These are phyloP conservation scores for Clonostachys rhizophaga DNA, from an alignment of 2,329 filamentous ascomycete species.

Conservation along the genomic window DNA sequence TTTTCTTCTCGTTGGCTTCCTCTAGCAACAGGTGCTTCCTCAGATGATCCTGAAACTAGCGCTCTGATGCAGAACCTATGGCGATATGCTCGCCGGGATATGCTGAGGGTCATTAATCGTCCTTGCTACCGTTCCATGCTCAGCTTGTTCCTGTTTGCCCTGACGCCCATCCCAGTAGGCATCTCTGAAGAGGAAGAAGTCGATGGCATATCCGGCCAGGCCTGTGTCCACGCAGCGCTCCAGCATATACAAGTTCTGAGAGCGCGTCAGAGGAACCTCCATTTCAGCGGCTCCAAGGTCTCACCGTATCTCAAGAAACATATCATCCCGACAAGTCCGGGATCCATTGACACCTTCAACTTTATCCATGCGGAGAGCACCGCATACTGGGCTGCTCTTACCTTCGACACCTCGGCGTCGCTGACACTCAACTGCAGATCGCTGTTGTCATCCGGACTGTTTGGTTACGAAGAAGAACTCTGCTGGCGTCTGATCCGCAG, in stretches of 20 bases:
- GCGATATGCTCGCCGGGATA: conserved; percentile 26
- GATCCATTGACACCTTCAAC: conserved; percentile 17
- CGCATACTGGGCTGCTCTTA: conserved; percentile 33
- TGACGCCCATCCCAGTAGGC: conserved; percentile 30
- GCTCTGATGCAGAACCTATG: conserved; percentile 17
- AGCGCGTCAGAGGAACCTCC: conserved; percentile 27
- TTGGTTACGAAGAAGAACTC: conserved; percentile 20
- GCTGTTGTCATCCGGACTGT: conserved; percentile 28
- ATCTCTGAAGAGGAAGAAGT: conserved; percentile 33
- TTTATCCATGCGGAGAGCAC: conserved; percentile 30
- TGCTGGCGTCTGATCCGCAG: conserved; percentile 19
- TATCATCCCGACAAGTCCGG: conserved; percentile 13
- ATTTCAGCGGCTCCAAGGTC: conserved; percentile 33
- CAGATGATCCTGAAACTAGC: conserved; percentile 5
- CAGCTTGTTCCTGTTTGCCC: conserved; percentile 28
- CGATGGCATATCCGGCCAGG: conserved; percentile 29
- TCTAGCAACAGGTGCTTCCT: conserved; percentile 5
- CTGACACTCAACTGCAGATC: conserved; percentile 32
- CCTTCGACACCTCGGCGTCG: conserved; percentile 33
- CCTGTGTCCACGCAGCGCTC: conserved; percentile 31
- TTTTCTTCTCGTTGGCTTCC: conserved; percentile 22
- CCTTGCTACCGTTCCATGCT: conserved; percentile 33
- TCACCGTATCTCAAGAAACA: conserved; percentile 14
- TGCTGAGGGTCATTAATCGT: conserved; percentile 32
- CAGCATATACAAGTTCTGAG: conserved; percentile 32